phyloP scores from a whole-genome alignment of 1,284 basidiomycete genomes.

The Agaricales sp. region DNA sequence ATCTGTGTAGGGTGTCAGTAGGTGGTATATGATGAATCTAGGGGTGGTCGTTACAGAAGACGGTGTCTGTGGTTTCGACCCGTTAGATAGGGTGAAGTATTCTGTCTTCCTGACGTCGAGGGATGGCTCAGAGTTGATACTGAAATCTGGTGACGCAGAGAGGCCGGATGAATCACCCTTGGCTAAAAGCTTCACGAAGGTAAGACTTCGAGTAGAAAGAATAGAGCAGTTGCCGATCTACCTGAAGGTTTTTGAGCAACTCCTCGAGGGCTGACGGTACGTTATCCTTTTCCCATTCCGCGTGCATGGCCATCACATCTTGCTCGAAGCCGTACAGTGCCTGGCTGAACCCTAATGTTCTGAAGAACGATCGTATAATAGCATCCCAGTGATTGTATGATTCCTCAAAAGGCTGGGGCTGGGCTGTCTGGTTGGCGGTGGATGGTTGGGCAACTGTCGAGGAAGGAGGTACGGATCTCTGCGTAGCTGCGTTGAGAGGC shows the following conservation, averaged over 20 bases:
- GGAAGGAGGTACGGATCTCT: no score
- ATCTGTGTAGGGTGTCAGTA: constrained; percentile 29
- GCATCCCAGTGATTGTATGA: constrained; percentile 53
- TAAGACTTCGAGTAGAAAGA: neutral
- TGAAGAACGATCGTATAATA: constrained; percentile 43
- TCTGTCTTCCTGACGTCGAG: neutral
- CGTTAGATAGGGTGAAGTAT: constrained; percentile 11
- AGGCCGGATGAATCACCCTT: constrained; percentile 8
- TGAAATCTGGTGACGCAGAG: neutral
- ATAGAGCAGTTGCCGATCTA: constrained; percentile 21
- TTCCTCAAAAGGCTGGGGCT: constrained; percentile 30
- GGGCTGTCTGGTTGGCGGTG: no score
- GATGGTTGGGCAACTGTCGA: no score
- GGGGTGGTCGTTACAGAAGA: constrained; percentile 36
- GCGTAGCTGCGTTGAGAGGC: no score
- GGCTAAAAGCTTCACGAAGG: constrained; percentile 14
- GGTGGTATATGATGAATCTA: constrained; percentile 1
- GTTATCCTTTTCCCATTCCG: constrained; percentile 47
- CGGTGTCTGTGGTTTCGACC: constrained; percentile 34
- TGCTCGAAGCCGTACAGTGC: constrained; percentile 52
- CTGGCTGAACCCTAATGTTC: constrained; percentile 46
- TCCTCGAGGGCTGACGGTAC: constrained; percentile 44
- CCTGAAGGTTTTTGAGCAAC: constrained; percentile 41
- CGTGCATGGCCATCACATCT: constrained; percentile 61
- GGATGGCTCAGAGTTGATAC: neutral